These are phyloP conservation scores for Parathielavia appendiculata DNA, from an alignment of 495 filamentous ascomycete genomes.

Conservation along the genomic window DNA sequence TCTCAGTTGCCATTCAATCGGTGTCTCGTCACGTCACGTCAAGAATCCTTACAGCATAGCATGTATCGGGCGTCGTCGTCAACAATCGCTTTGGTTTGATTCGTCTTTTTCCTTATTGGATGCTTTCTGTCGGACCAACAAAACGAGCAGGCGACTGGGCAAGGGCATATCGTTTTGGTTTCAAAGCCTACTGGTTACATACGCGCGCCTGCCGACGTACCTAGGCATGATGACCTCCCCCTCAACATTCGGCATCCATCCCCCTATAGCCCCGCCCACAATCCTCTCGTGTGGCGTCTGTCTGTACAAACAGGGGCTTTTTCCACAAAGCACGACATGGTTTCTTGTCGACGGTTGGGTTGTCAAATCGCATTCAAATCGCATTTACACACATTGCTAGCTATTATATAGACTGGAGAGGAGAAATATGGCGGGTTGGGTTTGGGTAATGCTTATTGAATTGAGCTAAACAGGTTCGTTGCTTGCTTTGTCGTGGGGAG, in stretches of 20 bases:
- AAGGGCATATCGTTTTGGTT: background rate
- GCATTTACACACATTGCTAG: conserved; percentile 12
- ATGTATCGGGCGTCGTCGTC: conserved; percentile 18
- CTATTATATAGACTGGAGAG: conserved; percentile 12
- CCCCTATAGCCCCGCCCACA: background rate
- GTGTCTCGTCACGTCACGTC: conserved; percentile 12
- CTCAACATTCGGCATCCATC: background rate
- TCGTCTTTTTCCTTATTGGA: background rate
- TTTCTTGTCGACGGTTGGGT: background rate
- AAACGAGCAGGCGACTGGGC: conserved; percentile 1
- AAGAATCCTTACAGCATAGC: background rate
- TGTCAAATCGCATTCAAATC: too few relatives aligned
- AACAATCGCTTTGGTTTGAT: conserved; percentile 1
- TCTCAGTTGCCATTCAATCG: background rate
- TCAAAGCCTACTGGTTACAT: background rate
- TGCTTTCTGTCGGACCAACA: background rate
- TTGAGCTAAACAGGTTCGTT: background rate
- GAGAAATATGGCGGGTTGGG: background rate
- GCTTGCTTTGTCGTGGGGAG: background rate
- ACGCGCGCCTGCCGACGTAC: background rate
- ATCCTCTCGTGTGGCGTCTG: background rate
- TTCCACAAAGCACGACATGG: conserved; percentile 7
- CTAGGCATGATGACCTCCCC: conserved; percentile 12
- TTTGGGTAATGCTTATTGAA: conserved; percentile 5
- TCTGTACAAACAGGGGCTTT: conserved; percentile 5